Base-by-base conservation (phyloP, 345 rosid genomes). In the Bretschneidera sinensis region DNA sequence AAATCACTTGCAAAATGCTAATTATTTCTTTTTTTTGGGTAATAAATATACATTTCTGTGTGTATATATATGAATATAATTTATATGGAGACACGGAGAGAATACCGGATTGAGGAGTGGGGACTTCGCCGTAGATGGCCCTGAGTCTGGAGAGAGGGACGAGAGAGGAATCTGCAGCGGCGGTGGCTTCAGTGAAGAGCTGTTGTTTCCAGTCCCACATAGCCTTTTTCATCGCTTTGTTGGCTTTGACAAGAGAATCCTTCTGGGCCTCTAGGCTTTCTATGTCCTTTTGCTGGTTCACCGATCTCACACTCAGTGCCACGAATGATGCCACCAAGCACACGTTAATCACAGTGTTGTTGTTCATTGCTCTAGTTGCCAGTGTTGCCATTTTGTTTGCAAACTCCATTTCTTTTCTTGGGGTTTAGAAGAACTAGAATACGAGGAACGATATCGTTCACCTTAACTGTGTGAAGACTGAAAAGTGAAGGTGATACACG, bases 141-240 rank as follows among this genome's bases (percentile, higher is more conserved):
- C 81, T 76, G 70, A 92, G 89, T 17, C 71, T 79, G 17, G 88
- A 74, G 6, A 87, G 79, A 64, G 98, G 87, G 28, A 92, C 77
- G 55, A 80, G 66, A 5, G 86, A 68, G 6, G 92, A 59, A 18
- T 51, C 62, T 5, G 85, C 65, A 2, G 81, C 63, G 14, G 83
- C 67, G 14, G 63, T 2, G 15, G 96, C 91, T 71, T 89, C 98
- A 8, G 89, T 84, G 68, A 31, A 87, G 66, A 92, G 96, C 62
- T 84, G 87, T 7, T 92, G 97, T 67, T 87, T 92, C 97, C 91
- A 85, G 18, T 85, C 86, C 98, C 96, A 92, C 75, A 87, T 64
- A 31, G 76, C 25, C 63, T 74, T 81, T 71, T 79, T 89, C 77
- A 81, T 61, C 57, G 61, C 76, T 61, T 84, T 87, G 66, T 92